Evolutionary conservation across 352 stramenopile species (phyloP), one percentile per base, ranked within the genome.

Genomic region (Phytophthora ramorum): DNA sequence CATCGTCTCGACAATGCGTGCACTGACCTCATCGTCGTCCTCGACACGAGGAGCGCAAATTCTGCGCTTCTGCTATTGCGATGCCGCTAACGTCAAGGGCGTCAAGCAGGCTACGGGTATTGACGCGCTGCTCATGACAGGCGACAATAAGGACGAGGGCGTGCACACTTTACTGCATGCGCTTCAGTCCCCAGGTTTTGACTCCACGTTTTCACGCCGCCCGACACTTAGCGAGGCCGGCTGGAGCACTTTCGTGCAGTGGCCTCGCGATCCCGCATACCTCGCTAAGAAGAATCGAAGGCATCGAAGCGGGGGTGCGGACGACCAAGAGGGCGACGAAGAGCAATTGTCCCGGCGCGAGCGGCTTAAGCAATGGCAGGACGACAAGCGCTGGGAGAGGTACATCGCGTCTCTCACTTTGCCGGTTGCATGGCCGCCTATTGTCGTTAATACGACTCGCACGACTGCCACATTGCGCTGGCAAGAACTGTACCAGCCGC

Each of bases 301-400:
- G 47, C 35, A 65, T n/a, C 58, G 52, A 50, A 40, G 49, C 17
- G 45, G 34, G 17, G 49, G 50, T 20, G 37, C 19, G 22, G 67
- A 69, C 37, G 58, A 71, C 26, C 53, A 64, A 20, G 66, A 77
- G 26, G 56, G 22, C 26, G 54, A 86, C 79, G 59, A 70, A 67
- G 70, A 76, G 26, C 74, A 73, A 62, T 56, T 92, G 51, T 91
- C 85, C 13, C 78, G 87, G 19, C 85, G 85, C 43, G 81, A 95
- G 45, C 76, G 87, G 0, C 81, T 93, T 40, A 92, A 93, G 62
- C 69, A 87, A 26, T 93, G 87, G 85, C 87, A 95, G 22, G 81
- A 93, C 32, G 85, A 92, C 60, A 84, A 81, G 35, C 75, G 85
- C 0, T 93, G 85, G 83, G 83, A 89, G 53, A 61, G 79, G 2